Base-by-base conservation (phyloP, 257 asterid species). In the Solanum stenotomum region DNA sequence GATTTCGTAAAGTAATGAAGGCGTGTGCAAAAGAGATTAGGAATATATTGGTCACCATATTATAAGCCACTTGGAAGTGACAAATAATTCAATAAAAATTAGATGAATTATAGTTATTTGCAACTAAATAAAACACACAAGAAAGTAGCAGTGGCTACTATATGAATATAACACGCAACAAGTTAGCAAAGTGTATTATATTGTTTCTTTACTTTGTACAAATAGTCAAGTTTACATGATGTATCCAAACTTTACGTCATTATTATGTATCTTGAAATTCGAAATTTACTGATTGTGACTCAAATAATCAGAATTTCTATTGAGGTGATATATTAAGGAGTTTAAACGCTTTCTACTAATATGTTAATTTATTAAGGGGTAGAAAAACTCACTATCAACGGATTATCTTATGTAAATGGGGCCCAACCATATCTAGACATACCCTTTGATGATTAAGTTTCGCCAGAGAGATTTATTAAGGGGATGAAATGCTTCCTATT, bases 1-100 rank as follows among this genome's bases (percentile, higher is more conserved):
- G 91, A 71, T 88, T 88, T 70, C 86, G 87, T 88, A 67, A 44
- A 68, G 25, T 49, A 46, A 75, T 74, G 76, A 87, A 81, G 85
- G 52, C 91, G 91, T 85, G 87, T 87, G 84, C 88, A 46, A 6
- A 15, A 67, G 87, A 83, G 83, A 91, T 89, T 91, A 91, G 91
- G 92, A 87, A 87, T 52, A n/a, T 63, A 40, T 87, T 90, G 92
- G 87, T 42, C 88, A 85, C 90, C 91, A 87, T 68, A 59, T 88
- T 71, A 22, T 87, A 83, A 46, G 59, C 75, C 20, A 86, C 22
- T 68, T 71, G 85, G 72, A 67, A 76, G 61, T 65, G 83, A 70
- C 81, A 8, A 71, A 52, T 27, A 56, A 59, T 31, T 85, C 10
- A 89, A 23, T 59, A 31, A 8, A 20, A 59, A 75, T 20, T 8